Conservation (phyloP, 2,329 filamentous ascomycete genomes). For the Macrophomina tecta region DNA sequence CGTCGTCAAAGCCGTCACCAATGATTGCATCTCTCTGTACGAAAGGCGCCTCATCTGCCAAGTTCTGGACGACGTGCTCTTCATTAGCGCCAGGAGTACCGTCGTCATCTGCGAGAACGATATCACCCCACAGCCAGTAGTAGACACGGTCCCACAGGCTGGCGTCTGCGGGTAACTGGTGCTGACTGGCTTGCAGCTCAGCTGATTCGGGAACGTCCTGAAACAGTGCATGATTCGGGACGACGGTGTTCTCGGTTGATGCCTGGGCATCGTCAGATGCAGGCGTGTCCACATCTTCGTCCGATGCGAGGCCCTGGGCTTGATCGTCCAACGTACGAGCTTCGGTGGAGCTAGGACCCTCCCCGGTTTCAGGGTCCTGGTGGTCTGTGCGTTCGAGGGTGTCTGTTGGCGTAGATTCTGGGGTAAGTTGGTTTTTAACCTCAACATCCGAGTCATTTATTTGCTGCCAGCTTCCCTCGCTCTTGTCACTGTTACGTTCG, state of each 20-base stretch:
- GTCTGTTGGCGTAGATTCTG: background rate
- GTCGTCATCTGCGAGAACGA: slow-evolving; percentile 39
- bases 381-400: background rate
- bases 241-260: slow-evolving; percentile 6
- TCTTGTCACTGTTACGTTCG: slow-evolving; percentile 44
- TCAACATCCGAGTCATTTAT: slow-evolving; percentile 37
- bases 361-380: background rate
- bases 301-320: background rate
- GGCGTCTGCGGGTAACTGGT: background rate
- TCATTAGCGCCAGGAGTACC: slow-evolving; percentile 53
- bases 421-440: background rate
- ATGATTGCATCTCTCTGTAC: slow-evolving; percentile 52
- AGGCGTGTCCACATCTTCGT: slow-evolving; percentile 1
- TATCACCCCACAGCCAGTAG: slow-evolving; percentile 58
- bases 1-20: slow-evolving; percentile 38
- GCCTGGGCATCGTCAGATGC: slow-evolving; percentile 2
- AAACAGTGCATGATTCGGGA: background rate
- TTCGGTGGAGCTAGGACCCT: background rate
- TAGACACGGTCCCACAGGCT: slow-evolving; percentile 39
- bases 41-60: slow-evolving; percentile 66
- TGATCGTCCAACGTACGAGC: background rate
- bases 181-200: background rate
- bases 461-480: slow-evolving; percentile 50
- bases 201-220: background rate
- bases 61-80: slow-evolving; percentile 65